These are phyloP conservation scores for Xerocomus brunneocitrinus DNA, from an alignment of 768 basidiomycete species.

Conservation along the genomic window DNA sequence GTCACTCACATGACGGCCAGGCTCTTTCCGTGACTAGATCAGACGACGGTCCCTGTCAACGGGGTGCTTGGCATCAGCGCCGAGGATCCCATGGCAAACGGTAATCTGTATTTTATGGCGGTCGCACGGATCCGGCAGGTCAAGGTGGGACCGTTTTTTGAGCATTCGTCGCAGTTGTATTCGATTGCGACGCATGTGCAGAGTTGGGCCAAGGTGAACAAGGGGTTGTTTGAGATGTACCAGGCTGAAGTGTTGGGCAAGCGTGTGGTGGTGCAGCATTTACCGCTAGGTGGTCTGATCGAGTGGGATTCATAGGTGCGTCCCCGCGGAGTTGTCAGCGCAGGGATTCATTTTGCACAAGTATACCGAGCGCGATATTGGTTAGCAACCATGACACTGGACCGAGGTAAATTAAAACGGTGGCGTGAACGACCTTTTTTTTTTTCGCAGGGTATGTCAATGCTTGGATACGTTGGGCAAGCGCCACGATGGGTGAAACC, in stretches of 20 bases:
- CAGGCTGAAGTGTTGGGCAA: constrained; percentile 92
- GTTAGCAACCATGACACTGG: neutral
- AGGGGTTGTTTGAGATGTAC: constrained; percentile 94
- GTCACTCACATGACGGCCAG: neutral
- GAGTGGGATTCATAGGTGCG: constrained; percentile 47
- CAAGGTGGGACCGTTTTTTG: constrained; percentile 85
- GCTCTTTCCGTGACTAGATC: constrained; percentile 39
- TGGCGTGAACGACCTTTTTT: neutral
- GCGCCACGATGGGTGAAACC: neutral
- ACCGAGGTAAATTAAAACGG: constrained; percentile 7
- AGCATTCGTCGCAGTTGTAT: constrained; percentile 87
- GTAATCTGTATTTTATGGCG: constrained; percentile 78
- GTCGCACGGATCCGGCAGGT: constrained; percentile 76
- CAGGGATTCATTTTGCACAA: too few relatives aligned
- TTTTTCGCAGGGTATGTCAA: too few relatives aligned
- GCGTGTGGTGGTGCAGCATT: constrained; percentile 93
- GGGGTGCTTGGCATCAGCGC: constrained; percentile 50
- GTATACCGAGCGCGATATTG: too few relatives aligned
- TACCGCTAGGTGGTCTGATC: constrained; percentile 79
- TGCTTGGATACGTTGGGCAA: too few relatives aligned
- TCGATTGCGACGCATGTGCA: constrained; percentile 84
- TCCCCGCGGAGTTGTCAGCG: neutral
- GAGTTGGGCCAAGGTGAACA: constrained; percentile 88
- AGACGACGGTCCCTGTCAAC: constrained; percentile 58
- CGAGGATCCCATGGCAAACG: constrained; percentile 15